phyloP scores from a whole-genome alignment of 2,329 filamentous ascomycete species.

The Pseudogymnoascus sp. region DNA sequence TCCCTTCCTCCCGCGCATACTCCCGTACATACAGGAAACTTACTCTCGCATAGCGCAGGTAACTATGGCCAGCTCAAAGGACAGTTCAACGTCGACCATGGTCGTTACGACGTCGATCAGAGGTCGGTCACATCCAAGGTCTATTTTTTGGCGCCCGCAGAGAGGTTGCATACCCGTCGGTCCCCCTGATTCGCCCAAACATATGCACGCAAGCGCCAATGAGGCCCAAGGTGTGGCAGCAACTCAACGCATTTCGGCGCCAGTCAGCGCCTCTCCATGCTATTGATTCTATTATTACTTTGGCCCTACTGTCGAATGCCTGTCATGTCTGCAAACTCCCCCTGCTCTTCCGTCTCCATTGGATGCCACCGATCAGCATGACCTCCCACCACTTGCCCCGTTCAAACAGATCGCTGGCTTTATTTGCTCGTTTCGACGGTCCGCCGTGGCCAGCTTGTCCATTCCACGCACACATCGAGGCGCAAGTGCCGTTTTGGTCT shows the following conservation, averaged over 20 bases:
- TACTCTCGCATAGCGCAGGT: neutral
- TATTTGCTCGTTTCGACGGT: neutral
- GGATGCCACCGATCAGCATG: conserved; percentile 4
- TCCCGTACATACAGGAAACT: conserved; percentile 3
- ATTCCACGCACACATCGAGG: conserved; percentile 4
- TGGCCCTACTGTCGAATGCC: neutral
- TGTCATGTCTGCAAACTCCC: neutral
- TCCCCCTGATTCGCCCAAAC: neutral
- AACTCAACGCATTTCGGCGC: neutral
- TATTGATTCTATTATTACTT: conserved; percentile 10
- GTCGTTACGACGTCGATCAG: neutral
- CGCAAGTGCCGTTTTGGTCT: conserved; percentile 11
- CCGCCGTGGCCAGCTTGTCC: neutral
- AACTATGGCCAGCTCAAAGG: neutral
- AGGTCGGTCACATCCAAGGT: neutral
- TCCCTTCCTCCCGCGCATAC: conserved; percentile 7
- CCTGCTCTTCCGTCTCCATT: conserved; percentile 4
- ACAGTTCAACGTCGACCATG: neutral
- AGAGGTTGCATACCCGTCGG: neutral
- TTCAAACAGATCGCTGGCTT: conserved; percentile 3
- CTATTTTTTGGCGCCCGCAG: conserved; percentile 3
- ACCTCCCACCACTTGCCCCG: conserved; percentile 4
- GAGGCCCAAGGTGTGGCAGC: neutral
- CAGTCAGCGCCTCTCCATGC: neutral
- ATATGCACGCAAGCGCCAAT: conserved; percentile 8